phyloP scores from a whole-genome alignment of 768 basidiomycete species.

The Paxillus involutus region DNA sequence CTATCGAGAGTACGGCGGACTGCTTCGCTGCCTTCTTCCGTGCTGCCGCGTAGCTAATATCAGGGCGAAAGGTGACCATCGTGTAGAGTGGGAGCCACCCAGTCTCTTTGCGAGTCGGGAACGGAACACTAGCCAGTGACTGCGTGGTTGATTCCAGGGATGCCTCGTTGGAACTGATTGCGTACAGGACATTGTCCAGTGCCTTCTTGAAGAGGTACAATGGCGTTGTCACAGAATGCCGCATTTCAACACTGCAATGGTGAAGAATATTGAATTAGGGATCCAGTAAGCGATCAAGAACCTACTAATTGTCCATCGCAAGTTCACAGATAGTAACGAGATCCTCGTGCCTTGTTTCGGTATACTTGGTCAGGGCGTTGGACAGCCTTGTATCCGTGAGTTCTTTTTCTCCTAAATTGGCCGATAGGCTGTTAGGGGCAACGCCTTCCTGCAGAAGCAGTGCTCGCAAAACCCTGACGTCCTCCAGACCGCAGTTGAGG shows the following conservation, averaged over 20 bases:
- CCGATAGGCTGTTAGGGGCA: slow-evolving; percentile 38
- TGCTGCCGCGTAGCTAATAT: slow-evolving; percentile 87
- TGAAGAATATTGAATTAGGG: slow-evolving; percentile 16
- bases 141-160: slow-evolving; percentile 48
- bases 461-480: slow-evolving; percentile 85
- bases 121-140: slow-evolving; percentile 50
- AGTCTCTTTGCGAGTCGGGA: slow-evolving; percentile 54
- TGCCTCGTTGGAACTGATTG: slow-evolving; percentile 52
- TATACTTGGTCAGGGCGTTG: slow-evolving; percentile 74
- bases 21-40: slow-evolving; percentile 71
- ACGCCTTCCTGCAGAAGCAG: slow-evolving; percentile 74
- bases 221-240: slow-evolving; percentile 84
- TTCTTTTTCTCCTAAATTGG: slow-evolving; percentile 28
- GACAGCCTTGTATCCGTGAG: slow-evolving; percentile 57
- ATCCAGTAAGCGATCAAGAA: slow-evolving; percentile 30
- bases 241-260: slow-evolving; percentile 82
- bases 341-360: slow-evolving; percentile 81
- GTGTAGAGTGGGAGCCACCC: slow-evolving; percentile 96
- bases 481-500: slow-evolving; percentile 96
- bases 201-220: slow-evolving; percentile 77
- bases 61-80: slow-evolving; percentile 97
- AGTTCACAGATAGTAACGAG: slow-evolving; percentile 88
- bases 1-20: slow-evolving; percentile 52
- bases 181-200: slow-evolving; percentile 73
- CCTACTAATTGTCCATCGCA: slow-evolving; percentile 97